Evolutionary conservation across 2,329 filamentous ascomycete genomes (phyloP).

Genomic region (Colletotrichum ledebouriae): DNA sequence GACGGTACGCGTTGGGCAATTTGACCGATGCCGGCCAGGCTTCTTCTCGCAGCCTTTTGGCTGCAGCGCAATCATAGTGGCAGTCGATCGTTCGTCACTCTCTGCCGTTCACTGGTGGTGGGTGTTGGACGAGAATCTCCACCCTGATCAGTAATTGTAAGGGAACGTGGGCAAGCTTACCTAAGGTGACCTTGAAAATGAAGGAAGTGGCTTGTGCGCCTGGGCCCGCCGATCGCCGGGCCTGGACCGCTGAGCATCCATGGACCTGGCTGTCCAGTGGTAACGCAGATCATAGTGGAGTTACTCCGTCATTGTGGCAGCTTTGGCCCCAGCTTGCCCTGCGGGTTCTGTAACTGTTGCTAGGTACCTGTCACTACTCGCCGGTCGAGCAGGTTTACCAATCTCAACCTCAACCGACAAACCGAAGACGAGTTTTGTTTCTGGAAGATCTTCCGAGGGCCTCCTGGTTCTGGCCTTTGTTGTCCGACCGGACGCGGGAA

Average conservation of each 20-base stretch:
- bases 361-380: not conserved
- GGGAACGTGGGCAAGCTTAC: not conserved
- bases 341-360: not conserved
- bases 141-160: too few relatives aligned
- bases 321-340: constrained; percentile 8
- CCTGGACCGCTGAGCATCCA: constrained; percentile 1
- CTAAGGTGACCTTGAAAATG: not conserved
- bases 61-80: too few relatives aligned
- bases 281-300: constrained; percentile 12
- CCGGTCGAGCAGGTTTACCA: not conserved
- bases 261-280: too few relatives aligned
- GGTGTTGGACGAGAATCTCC: too few relatives aligned
- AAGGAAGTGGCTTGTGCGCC: too few relatives aligned
- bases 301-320: constrained; percentile 21
- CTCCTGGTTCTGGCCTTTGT: not conserved
- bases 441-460: not conserved
- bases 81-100: too few relatives aligned
- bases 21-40: too few relatives aligned
- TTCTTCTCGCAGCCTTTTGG: too few relatives aligned
- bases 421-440: not conserved
- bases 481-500: not conserved
- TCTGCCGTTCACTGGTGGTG: too few relatives aligned
- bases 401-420: not conserved
- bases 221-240: not conserved
- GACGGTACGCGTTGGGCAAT: too few relatives aligned